Conservation (phyloP, 2,329 filamentous ascomycete genomes). For the Penicillium italicum region DNA sequence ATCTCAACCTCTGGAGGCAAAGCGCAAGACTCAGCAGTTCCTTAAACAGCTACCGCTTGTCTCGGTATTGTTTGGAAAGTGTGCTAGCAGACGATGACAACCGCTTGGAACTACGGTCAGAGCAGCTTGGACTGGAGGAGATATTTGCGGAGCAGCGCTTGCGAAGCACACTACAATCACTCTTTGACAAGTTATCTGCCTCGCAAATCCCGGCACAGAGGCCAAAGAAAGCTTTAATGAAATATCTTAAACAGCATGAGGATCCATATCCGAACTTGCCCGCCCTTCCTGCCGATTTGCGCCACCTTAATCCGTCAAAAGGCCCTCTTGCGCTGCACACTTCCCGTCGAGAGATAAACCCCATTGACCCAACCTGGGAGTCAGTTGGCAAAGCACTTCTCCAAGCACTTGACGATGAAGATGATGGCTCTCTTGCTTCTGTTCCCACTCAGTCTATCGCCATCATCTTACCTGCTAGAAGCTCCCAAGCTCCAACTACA, state of each 20-base stretch:
- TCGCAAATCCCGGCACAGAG: conserved; percentile 50
- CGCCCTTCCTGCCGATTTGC: conserved; percentile 29
- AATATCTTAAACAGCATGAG: conserved; percentile 51
- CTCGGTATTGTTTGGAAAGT: conserved; percentile 61
- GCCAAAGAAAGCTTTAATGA: conserved; percentile 51
- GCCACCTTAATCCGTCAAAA: conserved; percentile 28
- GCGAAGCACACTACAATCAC: conserved; percentile 45
- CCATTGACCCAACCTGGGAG: conserved; percentile 43
- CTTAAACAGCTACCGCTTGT: conserved; percentile 56
- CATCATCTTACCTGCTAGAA: conserved; percentile 40
- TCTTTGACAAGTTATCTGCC: conserved; percentile 56
- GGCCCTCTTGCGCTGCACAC: conserved; percentile 38
- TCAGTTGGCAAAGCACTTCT: conserved; percentile 50
- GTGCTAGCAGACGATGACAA: conserved; percentile 61
- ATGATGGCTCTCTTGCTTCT: conserved; percentile 26
- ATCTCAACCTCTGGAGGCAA: conserved; percentile 62
- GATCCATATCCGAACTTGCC: conserved; percentile 53
- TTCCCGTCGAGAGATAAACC: conserved; percentile 39
- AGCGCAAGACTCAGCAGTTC: conserved; percentile 56
- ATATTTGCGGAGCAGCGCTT: conserved; percentile 53
- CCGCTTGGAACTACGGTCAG: conserved; percentile 50
- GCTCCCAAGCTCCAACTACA: conserved; percentile 22
- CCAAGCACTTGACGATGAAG: conserved; percentile 42
- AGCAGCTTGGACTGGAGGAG: conserved; percentile 58
- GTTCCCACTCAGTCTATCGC: conserved; percentile 41